A percentile compares a stretch with the other conserved stretches of the same genome.
Evolutionary conservation across 2,329 filamentous ascomycete genomes (phyloP).

Genomic region (Ophiostoma triangulosporum): DNA sequence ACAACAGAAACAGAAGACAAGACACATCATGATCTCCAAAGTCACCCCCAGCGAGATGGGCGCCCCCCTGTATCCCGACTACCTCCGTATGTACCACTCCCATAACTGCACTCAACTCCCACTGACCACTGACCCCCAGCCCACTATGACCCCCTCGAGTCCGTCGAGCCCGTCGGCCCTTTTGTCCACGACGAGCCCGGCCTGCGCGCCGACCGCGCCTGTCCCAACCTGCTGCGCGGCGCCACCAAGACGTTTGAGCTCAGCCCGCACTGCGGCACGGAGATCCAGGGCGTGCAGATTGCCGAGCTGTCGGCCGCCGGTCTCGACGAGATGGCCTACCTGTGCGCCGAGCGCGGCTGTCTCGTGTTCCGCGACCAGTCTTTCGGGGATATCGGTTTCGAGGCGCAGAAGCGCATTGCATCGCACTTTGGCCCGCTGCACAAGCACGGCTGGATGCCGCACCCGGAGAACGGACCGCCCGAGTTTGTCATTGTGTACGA

Average conservation of each 20-base stretch:
- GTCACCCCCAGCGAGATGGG: not conserved
- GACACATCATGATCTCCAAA: conserved; percentile 8
- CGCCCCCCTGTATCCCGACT: conserved; percentile 15
- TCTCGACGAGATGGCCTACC: conserved; percentile 15
- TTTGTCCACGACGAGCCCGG: conserved; percentile 18
- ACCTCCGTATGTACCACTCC: conserved; percentile 16
- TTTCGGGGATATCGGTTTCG: conserved; percentile 14
- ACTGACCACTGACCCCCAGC: conserved; percentile 3
- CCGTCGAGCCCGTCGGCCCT: conserved; percentile 15
- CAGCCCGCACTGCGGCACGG: conserved; percentile 17
- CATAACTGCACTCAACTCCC: conserved; percentile 7
- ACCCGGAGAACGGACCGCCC: conserved; percentile 14
- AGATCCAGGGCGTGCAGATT: conserved; percentile 16
- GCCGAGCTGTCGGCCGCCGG: conserved; percentile 10
- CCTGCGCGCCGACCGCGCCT: conserved; percentile 14
- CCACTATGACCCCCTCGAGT: conserved; percentile 17
- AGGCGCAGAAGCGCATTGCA: conserved; percentile 14
- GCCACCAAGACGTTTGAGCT: conserved; percentile 16
- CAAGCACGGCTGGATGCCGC: conserved; percentile 16
- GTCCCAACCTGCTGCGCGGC: conserved; percentile 15
- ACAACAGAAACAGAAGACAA: no score
- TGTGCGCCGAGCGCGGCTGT: conserved; percentile 15
- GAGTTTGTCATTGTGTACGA: conserved; percentile 17
- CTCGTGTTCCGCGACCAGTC: conserved; percentile 11
- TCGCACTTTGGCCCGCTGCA: conserved; percentile 16